phyloP scores from a whole-genome alignment of 2,329 filamentous ascomycete genomes.

The Pyrenophora seminiperda region DNA sequence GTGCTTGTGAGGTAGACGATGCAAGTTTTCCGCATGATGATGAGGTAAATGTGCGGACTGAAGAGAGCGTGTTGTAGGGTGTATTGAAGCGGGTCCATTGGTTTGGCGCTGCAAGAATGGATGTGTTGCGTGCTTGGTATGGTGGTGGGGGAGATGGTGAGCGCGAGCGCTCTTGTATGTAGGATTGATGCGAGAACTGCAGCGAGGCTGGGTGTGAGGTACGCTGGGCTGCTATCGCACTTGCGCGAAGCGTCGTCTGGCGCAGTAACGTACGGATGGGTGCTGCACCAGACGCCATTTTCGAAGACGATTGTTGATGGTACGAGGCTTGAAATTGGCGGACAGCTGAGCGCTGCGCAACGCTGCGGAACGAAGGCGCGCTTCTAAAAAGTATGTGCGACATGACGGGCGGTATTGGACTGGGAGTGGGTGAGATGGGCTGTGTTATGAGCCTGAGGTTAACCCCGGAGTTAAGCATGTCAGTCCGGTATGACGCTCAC shows the following conservation, averaged over 20 bases:
- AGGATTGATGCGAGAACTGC: slow-evolving; percentile 22
- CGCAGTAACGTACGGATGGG: slow-evolving; percentile 39
- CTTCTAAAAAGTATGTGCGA: slow-evolving; percentile 22
- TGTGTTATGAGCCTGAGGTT: slow-evolving; percentile 23
- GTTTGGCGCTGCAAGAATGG: slow-evolving; percentile 29
- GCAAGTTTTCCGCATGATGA: slow-evolving; percentile 13
- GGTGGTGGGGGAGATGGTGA: slow-evolving; percentile 33
- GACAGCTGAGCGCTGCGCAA: slow-evolving; percentile 13
- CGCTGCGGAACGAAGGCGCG: slow-evolving; percentile 16
- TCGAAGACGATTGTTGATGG: slow-evolving; percentile 24
- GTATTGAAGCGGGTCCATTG: slow-evolving; percentile 45
- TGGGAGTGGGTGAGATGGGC: slow-evolving; percentile 11
- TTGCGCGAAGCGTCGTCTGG: slow-evolving; percentile 33
- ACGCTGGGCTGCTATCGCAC: slow-evolving; percentile 30
- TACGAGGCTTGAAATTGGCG: slow-evolving; percentile 15
- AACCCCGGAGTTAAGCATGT: slow-evolving; percentile 16
- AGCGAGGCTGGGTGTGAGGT: slow-evolving; percentile 27
- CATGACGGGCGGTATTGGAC: slow-evolving; percentile 17
- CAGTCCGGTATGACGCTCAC: slow-evolving; percentile 1
- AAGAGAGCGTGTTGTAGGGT: slow-evolving; percentile 34
- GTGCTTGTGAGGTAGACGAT: slow-evolving; percentile 3
- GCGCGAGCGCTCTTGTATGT: slow-evolving; percentile 23
- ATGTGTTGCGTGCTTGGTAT: slow-evolving; percentile 33
- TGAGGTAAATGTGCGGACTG: slow-evolving; percentile 40
- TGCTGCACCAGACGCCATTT: slow-evolving; percentile 32